Conservation (phyloP, 768 basidiomycete species). For the Rhodotorula taiwanensis region DNA sequence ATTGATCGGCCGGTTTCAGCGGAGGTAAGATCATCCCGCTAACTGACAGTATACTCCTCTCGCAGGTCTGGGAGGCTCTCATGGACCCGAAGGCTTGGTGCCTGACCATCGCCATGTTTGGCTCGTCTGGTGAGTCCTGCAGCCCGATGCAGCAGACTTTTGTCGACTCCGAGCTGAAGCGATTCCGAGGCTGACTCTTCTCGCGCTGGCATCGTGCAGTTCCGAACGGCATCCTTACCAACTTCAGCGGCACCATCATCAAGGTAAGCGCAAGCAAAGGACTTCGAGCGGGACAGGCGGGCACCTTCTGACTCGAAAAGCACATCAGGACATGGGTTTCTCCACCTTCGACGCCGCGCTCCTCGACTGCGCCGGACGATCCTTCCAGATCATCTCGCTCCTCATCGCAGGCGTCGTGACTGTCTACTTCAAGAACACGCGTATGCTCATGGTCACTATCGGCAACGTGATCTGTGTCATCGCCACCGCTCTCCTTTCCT, state of each 20-base stretch:
- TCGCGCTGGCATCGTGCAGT: too few relatives aligned
- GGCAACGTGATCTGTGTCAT: slow-evolving; percentile 42
- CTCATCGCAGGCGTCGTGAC: slow-evolving; percentile 44
- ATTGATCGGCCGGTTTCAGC: too few relatives aligned
- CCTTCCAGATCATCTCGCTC: slow-evolving; percentile 44
- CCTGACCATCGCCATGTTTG: slow-evolving; percentile 44
- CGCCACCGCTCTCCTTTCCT: slow-evolving; percentile 43
- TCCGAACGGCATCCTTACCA: slow-evolving; percentile 46
- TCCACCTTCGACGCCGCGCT: slow-evolving; percentile 43
- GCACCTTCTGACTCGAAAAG: too few relatives aligned
- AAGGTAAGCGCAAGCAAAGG: too few relatives aligned
- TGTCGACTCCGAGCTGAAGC: too few relatives aligned
- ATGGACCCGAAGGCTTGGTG: slow-evolving; percentile 43
- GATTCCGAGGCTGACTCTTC: too few relatives aligned
- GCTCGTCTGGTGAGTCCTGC: too few relatives aligned
- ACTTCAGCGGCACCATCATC: slow-evolving; percentile 45
- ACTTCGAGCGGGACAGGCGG: too few relatives aligned
- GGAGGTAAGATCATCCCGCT: too few relatives aligned
- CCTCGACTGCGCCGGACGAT: slow-evolving; percentile 45
- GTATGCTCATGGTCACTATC: slow-evolving; percentile 43
- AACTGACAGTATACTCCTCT: neutral
- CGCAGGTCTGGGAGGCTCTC: slow-evolving; percentile 41
- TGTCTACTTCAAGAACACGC: slow-evolving; percentile 21
- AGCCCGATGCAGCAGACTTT: too few relatives aligned
- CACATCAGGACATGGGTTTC: slow-evolving; percentile 43